Base-by-base conservation (phyloP, 768 basidiomycete genomes). In the Kwoniella dendrophila region DNA sequence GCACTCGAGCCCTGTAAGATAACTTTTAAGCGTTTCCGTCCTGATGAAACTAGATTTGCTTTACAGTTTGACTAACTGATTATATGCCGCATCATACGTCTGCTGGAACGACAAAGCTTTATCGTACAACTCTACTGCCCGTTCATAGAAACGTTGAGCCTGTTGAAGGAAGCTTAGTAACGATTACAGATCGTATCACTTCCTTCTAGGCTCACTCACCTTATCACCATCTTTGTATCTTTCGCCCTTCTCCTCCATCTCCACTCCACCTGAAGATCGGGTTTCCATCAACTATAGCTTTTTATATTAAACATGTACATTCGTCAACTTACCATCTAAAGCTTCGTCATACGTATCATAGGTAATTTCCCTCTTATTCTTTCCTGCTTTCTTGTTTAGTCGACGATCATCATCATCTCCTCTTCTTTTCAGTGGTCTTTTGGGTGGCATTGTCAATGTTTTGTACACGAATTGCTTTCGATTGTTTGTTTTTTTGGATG, bases 181-280 rank as follows among this genome's bases (percentile, higher is more conserved):
- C 3, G 36, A 11, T 22, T 14, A 43, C 18, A 48, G 34, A 4
- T 41, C 4, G 48, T 20, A 18, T 24, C 34, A 14, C n/a, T 10
- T 20, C 32, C 11, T 8, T 12, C n/a, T 2, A 26, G 32, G 49
- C 34, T 29, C 24, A 38, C 66, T 43, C 32, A 74, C 78, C 67
- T 77, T 78, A 51, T 78, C 77, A 6, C 78, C 78, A 60, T 71
- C 68, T 18, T 69, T 51, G 51, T 76, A 79, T 34, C 76, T 62
- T 55, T 79, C 78, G 4, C 78, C 78, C 64, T 79, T 78, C 61
- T 79, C 78, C 59, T 79, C 78, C 64, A 69, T 67, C 40, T 78
- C 70, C 26, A 79, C 75, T 11, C 72, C 78, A 8, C 72, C 78
- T 76, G 34, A 7, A 43, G 12, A 6, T 3, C 12, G 20, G n/a